Base-by-base conservation (phyloP, 768 basidiomycete genomes). In the Lactarius tabidus region DNA sequence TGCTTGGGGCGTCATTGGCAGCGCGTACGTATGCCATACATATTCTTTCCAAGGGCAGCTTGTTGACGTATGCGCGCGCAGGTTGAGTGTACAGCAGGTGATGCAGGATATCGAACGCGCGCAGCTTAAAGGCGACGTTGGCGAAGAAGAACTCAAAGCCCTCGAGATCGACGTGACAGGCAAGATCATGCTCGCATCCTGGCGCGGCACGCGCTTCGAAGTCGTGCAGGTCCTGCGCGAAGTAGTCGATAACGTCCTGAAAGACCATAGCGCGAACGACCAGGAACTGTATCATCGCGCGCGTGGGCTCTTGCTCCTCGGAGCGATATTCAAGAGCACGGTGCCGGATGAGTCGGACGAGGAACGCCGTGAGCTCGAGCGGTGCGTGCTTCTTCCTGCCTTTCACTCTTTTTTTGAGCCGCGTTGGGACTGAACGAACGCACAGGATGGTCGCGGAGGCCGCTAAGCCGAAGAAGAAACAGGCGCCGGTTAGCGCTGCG, bases 151-250 rank as follows among this genome's bases (percentile, higher is more conserved):
- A 75, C 77, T 96, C 29, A 82, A 86, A 65, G 90, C 90, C 2
- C 75, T 98, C 57, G 96, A 97, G 76, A 87, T 90, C 80, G 95
- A 98, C 72, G 84, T 98, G 66, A 95, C 93, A 1, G 94, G 94
- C 56, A 96, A 93, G 80, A 94, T 97, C 73, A 84, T 98, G 78
- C 86, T 98, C 33, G 96, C 95, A 7, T 96, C 96, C 29, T 99
- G 97, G 97, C 87, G 95, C 64, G 97, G 96, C 17, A 96, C 95
- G 3, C 86, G 95, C 59, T 86, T 98, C 73, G 97, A 99, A 77
- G 94, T 98, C 48, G 84, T 90, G 26, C 90, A 93, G 71, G 93
- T 98, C 17, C 80, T 96, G 56, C 84, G 93, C 58, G 88, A 92
- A 80, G 91, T 91, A 31, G 84, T 91, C 53, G 94, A 96, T 62